Evolutionary conservation across 495 filamentous ascomycete genomes (phyloP).

Genomic region (Hyaloscypha variabilis): DNA sequence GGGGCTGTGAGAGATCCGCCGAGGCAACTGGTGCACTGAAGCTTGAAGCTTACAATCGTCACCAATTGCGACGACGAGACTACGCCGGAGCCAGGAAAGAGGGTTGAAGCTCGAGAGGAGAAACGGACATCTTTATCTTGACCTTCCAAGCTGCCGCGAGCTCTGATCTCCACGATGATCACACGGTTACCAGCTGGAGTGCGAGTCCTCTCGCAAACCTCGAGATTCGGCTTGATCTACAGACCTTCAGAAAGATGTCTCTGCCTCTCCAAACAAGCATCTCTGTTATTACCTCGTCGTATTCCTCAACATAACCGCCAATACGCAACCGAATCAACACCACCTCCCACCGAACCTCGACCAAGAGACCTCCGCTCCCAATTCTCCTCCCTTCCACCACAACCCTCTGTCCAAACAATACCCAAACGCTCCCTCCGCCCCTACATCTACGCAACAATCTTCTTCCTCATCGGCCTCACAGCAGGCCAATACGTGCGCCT

Average conservation of each 20-base stretch:
- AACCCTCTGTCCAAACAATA: conserved; percentile 17
- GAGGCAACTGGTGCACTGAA: conserved; percentile 1
- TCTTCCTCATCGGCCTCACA: conserved; percentile 41
- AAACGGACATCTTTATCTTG: too few species aligned
- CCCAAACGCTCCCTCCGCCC: conserved; percentile 27
- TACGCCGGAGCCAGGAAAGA: not conserved
- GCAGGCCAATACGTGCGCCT: conserved; percentile 37
- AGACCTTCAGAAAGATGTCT: not conserved
- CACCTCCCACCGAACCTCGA: conserved; percentile 12
- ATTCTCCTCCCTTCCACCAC: conserved; percentile 15
- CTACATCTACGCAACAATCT: conserved; percentile 34
- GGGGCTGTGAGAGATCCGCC: not conserved
- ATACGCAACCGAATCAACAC: conserved; percentile 16
- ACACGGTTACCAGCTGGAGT: conserved; percentile 5
- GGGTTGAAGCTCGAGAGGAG: not conserved
- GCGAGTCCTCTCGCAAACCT: not conserved
- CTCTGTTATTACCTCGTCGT: not conserved
- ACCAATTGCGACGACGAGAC: not conserved
- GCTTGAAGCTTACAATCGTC: not conserved
- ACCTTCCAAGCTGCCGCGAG: not conserved
- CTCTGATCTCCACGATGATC: conserved; percentile 11
- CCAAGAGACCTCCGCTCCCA: conserved; percentile 26
- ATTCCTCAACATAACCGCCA: not conserved
- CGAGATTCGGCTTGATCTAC: not conserved
- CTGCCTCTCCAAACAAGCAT: not conserved